These are phyloP conservation scores for Dioscorea dumetorum DNA, from an alignment of 106 monocot species.

Conservation along the genomic window DNA sequence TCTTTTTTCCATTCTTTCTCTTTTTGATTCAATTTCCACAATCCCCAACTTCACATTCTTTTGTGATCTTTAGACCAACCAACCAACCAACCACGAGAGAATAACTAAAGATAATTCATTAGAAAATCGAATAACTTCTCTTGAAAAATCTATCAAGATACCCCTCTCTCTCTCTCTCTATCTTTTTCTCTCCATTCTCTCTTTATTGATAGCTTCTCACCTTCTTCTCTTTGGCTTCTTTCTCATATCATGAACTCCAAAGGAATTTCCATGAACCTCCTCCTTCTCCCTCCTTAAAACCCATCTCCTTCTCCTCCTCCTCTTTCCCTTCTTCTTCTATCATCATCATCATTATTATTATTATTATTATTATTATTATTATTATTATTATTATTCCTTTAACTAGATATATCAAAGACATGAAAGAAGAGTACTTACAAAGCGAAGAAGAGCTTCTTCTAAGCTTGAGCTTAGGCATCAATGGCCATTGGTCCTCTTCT, in stretches of 20 bases:
- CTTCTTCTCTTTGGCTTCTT: conserved; percentile 4
- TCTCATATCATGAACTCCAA: background rate
- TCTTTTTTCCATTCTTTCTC: background rate
- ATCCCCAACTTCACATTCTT: background rate
- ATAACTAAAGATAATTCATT: background rate
- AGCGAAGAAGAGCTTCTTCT: conserved; percentile 37
- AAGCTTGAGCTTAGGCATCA: conserved; percentile 29
- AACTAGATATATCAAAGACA: background rate
- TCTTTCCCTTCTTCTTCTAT: background rate
- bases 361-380: too few species aligned
- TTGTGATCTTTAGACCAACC: background rate
- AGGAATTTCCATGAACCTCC: background rate
- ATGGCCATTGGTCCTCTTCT: conserved; percentile 1
- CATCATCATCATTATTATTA: too few species aligned
- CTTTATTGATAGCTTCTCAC: background rate
- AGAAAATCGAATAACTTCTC: too few species aligned
- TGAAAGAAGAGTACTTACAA: conserved; percentile 7
- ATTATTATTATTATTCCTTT: background rate
- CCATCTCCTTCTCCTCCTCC: background rate
- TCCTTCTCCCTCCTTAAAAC: background rate
- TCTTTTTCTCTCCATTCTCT: background rate
- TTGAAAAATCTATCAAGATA: too few species aligned
- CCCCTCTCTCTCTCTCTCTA: background rate
- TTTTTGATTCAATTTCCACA: background rate
- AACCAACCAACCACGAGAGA: background rate